Evolutionary conservation across 129 eudicot species (phyloP).

Genomic region (Chrysanthemum lavandulifolium): DNA sequence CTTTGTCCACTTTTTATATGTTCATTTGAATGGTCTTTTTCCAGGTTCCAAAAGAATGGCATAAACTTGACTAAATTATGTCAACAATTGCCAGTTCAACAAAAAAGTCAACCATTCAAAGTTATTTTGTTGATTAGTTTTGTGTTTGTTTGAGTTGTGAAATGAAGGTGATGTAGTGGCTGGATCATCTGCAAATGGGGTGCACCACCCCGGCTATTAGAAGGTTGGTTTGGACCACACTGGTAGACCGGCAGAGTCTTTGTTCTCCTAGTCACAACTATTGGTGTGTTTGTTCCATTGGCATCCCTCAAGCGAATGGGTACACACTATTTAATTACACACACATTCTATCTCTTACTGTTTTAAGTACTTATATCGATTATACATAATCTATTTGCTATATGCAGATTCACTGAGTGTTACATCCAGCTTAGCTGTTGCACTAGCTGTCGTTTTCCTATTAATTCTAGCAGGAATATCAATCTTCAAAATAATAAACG

Average conservation of each 20-base stretch:
- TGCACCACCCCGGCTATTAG: slow-evolving; percentile 59
- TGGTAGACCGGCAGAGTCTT: slow-evolving; percentile 60
- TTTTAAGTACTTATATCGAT: background rate
- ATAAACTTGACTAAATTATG: too few relatives aligned
- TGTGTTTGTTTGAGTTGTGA: too few relatives aligned
- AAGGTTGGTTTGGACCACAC: slow-evolving; percentile 64
- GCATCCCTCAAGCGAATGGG: slow-evolving; percentile 67
- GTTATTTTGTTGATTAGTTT: too few relatives aligned
- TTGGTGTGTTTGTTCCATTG: slow-evolving; percentile 55
- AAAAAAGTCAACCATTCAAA: too few relatives aligned
- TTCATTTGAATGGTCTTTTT: too few relatives aligned
- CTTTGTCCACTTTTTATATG: too few relatives aligned
- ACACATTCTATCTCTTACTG: background rate
- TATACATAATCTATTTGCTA: background rate
- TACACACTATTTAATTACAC: slow-evolving; percentile 12
- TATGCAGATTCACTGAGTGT: slow-evolving; percentile 63
- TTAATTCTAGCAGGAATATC: slow-evolving; percentile 48
- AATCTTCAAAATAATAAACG: slow-evolving; percentile 38
- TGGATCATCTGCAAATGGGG: too few relatives aligned
- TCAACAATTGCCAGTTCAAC: too few relatives aligned
- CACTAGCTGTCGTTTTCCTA: slow-evolving; percentile 60
- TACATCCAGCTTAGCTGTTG: slow-evolving; percentile 64
- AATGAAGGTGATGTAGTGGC: too few relatives aligned
- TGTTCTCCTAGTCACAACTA: slow-evolving; percentile 51
- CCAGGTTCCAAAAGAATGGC: too few relatives aligned